Conservation (phyloP, 1,284 basidiomycete genomes). For the Trichosporon faecale region DNA sequence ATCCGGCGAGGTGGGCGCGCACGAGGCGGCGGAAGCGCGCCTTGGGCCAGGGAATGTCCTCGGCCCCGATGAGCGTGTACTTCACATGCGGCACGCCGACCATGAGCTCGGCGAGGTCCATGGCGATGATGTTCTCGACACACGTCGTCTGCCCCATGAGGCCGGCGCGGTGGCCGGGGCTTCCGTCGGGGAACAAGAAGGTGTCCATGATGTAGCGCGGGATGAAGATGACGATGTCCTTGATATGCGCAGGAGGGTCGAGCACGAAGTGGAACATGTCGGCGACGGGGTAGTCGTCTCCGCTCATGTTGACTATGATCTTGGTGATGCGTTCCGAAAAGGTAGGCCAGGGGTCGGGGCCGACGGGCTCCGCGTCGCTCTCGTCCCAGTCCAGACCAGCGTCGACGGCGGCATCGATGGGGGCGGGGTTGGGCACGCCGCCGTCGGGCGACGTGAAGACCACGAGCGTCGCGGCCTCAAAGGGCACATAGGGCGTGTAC, state of each 20-base stretch:
- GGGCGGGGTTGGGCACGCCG: background rate
- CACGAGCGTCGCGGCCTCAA: background rate
- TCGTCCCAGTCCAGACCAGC: background rate
- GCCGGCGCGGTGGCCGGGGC: slow-evolving; percentile 16
- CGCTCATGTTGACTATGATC: slow-evolving; percentile 4
- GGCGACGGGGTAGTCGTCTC: background rate
- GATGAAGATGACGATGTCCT: background rate
- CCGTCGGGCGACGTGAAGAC: background rate
- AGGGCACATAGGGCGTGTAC: background rate
- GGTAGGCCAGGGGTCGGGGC: background rate
- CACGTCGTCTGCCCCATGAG: background rate
- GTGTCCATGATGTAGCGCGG: background rate
- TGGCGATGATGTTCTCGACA: slow-evolving; percentile 1
- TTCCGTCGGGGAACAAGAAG: slow-evolving; percentile 33
- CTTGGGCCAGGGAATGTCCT: background rate
- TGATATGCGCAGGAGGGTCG: background rate
- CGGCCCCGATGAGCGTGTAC: background rate
- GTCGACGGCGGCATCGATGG: background rate
- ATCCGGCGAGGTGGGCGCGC: background rate
- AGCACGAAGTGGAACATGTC: background rate
- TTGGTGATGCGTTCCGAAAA: background rate
- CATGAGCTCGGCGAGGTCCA: slow-evolving; percentile 2
- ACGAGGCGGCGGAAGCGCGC: background rate
- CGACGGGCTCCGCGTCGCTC: background rate
- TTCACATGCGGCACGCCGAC: background rate